Base-by-base conservation (phyloP, 208 protist genomes). In the Angomonas deanei region DNA sequence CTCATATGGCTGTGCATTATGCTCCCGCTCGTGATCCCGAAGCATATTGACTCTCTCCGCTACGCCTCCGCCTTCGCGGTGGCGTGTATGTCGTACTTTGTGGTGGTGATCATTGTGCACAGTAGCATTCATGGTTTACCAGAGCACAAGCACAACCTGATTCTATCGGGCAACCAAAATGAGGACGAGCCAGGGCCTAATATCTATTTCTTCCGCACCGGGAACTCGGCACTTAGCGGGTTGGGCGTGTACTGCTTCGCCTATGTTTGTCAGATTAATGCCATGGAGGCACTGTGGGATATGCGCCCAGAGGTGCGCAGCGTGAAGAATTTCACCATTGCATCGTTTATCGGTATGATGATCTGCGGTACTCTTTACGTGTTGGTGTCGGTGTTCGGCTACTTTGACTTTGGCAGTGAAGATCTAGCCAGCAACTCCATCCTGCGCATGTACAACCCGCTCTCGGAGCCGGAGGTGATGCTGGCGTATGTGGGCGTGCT, bases 11-110 rank as follows among this genome's bases (percentile, higher is more conserved):
- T 73, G 1, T 61, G 57, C 46, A 30, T 66, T 26, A 88, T 91
- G 84, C 53, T 91, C 23, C 77, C 84, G 21, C 54, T 88, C 49
- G 68, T 72, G 19, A 62, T 87, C 23, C 80, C 79, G 21, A 84
- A 84, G 61, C 62, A 79, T 34, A 67, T 91, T 61, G 77, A 91
- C 70, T 82, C 80, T 6, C 78, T 91, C 11, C 77, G 80, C 24
- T 81, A 84, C 62, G 60, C 78, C 26, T 86, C 80, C 13, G 48
- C 70, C 4, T 23, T 86, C 54, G 84, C 74, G 3, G 64, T 88
- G 27, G 23, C 58, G 3, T 78, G 82, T 23, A 86, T 88, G 47
- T 56, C 82, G 38, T 78, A 74, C 61, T 74, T 78, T 23, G 57
- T 64, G 42, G 61, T 91, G 31, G 59, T 84, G 28, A 74, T 82